phyloP scores from a whole-genome alignment of 257 asterid species.

The Plantago ovata region DNA sequence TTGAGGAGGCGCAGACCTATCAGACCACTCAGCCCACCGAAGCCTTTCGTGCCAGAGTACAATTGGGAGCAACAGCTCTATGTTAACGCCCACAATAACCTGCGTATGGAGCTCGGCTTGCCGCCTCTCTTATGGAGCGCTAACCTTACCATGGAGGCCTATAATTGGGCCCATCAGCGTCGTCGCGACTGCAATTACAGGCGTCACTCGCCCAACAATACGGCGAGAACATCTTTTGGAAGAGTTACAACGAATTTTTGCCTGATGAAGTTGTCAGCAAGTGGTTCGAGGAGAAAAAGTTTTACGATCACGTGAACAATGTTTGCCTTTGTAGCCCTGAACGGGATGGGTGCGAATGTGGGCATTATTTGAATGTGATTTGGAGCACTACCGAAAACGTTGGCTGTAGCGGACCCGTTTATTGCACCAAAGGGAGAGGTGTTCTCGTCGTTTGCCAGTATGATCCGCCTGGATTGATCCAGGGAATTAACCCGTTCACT shows the following conservation, averaged over 20 bases:
- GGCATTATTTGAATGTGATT: conserved; percentile 48
- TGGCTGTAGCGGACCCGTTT: conserved; percentile 61
- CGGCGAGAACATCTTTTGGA: conserved; percentile 62
- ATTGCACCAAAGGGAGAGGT: conserved; percentile 48
- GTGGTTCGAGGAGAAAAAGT: conserved; percentile 41
- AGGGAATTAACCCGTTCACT: conserved; percentile 38
- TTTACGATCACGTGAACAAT: conserved; percentile 27
- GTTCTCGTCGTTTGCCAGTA: conserved; percentile 45
- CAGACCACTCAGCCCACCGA: not conserved
- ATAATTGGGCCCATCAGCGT: conserved; percentile 43
- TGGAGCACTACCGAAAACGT: conserved; percentile 43
- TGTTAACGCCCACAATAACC: conserved; percentile 48
- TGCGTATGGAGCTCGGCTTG: conserved; percentile 29
- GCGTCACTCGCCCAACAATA: conserved; percentile 35
- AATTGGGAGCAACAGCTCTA: conserved; percentile 42
- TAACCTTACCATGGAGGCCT: conserved; percentile 34
- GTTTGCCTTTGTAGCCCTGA: conserved; percentile 39
- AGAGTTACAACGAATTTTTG: conserved; percentile 41
- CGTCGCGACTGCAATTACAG: conserved; percentile 50
- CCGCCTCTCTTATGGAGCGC: conserved; percentile 49
- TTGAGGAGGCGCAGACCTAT: conserved; percentile 22
- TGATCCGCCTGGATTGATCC: conserved; percentile 42
- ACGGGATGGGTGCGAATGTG: conserved; percentile 59
- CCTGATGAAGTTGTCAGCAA: conserved; percentile 38
- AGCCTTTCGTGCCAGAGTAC: conserved; percentile 19